phyloP scores from a whole-genome alignment of 2,329 filamentous ascomycete genomes.

The Verruconis gallopava region DNA sequence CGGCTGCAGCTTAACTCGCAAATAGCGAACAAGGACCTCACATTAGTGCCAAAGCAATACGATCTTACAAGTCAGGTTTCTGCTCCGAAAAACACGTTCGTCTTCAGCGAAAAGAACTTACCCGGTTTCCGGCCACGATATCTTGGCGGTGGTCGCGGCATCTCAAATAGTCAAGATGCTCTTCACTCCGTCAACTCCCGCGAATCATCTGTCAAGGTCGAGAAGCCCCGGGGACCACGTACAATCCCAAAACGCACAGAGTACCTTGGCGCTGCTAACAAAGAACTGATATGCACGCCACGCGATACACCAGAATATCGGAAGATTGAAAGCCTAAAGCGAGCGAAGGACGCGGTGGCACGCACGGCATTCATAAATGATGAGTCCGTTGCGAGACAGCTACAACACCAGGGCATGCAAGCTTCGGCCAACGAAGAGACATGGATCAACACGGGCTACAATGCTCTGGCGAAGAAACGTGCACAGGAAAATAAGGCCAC shows the following conservation, averaged over 20 bases:
- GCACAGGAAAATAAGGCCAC: slow-evolving; percentile 70
- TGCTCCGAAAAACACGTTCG: slow-evolving; percentile 69
- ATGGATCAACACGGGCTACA: neutral
- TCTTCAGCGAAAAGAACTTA: slow-evolving; percentile 89
- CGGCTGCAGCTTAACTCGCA: slow-evolving; percentile 11
- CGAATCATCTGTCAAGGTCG: neutral
- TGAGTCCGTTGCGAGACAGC: neutral
- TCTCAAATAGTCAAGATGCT: neutral
- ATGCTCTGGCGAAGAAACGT: slow-evolving; percentile 18
- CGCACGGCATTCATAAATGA: neutral
- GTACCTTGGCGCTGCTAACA: slow-evolving; percentile 56
- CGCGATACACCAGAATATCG: slow-evolving; percentile 59
- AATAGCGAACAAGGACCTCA: slow-evolving; percentile 1
- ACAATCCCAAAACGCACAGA: slow-evolving; percentile 56
- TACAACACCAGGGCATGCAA: neutral
- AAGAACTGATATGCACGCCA: slow-evolving; percentile 64
- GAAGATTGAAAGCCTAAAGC: slow-evolving; percentile 39
- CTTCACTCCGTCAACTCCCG: neutral
- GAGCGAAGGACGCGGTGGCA: neutral
- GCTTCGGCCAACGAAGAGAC: neutral
- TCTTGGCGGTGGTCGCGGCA: too few species aligned
- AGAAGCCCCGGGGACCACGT: slow-evolving; percentile 10
- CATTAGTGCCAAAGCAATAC: slow-evolving; percentile 46
- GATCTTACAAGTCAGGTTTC: slow-evolving; percentile 36
- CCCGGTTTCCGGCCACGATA: slow-evolving; percentile 50